Evolutionary conservation across 169 alveolate genomes (phyloP), one percentile per base, ranked within the genome.

Genomic region (Eimeria sp.): DNA sequence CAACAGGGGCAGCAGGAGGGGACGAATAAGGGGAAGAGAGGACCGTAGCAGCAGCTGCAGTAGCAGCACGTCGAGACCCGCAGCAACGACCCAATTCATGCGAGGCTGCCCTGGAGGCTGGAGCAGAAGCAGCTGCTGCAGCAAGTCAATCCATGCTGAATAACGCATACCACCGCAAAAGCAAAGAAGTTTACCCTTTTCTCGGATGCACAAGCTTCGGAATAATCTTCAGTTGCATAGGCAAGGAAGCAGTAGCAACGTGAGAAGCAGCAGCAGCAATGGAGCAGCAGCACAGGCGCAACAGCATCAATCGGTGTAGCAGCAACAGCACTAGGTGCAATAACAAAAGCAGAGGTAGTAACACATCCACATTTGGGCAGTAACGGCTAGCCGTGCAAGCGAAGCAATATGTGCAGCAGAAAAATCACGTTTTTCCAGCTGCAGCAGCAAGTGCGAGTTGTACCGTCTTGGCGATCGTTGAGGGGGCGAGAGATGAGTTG

Each of bases 51-150:
- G 63, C 82, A 86, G 80, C 75, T 63, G 93, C 82, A 86, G 83
- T 82, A 86, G 93, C 93, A 86, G 93, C 80, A 67, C 93, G 30
- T 86, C 93, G 80, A 86, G 93, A 20, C 80, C 80, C 40, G 63
- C 80, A 61, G 93, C 82, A 49, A 86, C 82, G 13, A 86, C n/a
- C 82, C 82, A 86, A 7, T 63, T 45, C 3, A 58, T 63, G 49
- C 93, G 93, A n/a, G 76, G 80, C 27, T 45, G 76, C 51, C 93
- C 93, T 20, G 76, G 76, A 4, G 93, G 80, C 93, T 63, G 49
- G n/a, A 86, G 82, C 93, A 86, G 93, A 49, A 86, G 93, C 93
- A 86, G 93, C 93, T 86, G 93, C 80, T 58, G 93, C 93, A 86
- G 93, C 83, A 86, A 22, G n/a, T 86, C 93, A 6, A 86, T n/a